Evolutionary conservation across 2,329 filamentous ascomycete species (phyloP), one percentile per base, ranked within the genome.

Genomic region (Ceratocystis papillata): DNA sequence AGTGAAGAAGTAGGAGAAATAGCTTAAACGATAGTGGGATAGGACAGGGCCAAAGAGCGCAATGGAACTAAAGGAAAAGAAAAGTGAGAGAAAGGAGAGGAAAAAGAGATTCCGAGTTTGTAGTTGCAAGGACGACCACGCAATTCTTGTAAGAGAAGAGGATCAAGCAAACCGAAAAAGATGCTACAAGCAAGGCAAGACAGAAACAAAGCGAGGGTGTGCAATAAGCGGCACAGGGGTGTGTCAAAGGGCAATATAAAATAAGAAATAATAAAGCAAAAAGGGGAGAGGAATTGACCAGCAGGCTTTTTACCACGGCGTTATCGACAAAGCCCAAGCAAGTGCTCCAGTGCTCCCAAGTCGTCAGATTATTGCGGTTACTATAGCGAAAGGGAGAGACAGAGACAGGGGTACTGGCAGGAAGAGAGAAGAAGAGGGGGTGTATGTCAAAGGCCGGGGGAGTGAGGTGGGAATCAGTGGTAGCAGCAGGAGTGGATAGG

Each of bases 141-240:
- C 60, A 63, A 33, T 46, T 66, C 46, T 66, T 62, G 55, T 62
- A 30, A 41, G 37, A 41, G n/a, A 50, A 66, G 64, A 66, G 64
- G 61, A 61, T 62, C 45, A 22, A 57, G 46, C 37, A 66, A 62
- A 55, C 61, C 41, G 61, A 63, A 57, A 33, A 33, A 63, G 61
- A 63, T 46, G 45, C 61, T 28, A 63, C 41, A 41, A 63, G 30
- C 61, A 61, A 48, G 64, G 57, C 41, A 30, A 7, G 22, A 44
- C 37, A 61, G 59, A 62, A 55, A 61, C 20, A 66, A 44, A 62
- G 20, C 20, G 44, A 22, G 53, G 28, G 28, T 6, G 22, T 30
- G 53, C 53, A 57, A 28, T 15, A 41, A 41, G 37, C 37, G 10
- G 3, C 37, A 57, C 20, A 3, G 6, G 10, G 28, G 28, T 30